phyloP scores from a whole-genome alignment of 371 early-diverging fungal genomes.

The Mortierella sp. region DNA sequence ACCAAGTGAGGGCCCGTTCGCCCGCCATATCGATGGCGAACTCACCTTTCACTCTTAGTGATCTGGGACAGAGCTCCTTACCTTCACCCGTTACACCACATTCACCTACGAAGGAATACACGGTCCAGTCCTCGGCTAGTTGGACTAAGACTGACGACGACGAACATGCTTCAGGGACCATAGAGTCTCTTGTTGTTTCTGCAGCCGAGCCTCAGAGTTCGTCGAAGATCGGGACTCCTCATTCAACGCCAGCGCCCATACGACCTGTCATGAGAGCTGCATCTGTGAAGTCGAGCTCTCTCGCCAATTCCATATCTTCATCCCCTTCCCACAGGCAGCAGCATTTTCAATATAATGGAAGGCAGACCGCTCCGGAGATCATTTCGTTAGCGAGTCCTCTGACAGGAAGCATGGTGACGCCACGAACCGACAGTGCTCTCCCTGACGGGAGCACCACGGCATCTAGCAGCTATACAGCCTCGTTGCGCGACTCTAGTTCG shows the following conservation, averaged over 20 bases:
- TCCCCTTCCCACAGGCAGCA: constrained; percentile 1
- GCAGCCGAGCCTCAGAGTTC: neutral
- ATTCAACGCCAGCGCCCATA: no score
- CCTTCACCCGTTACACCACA: neutral
- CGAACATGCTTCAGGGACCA: neutral
- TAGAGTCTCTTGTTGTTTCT: neutral
- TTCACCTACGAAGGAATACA: neutral
- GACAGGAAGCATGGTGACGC: constrained; percentile 20
- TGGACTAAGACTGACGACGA: neutral
- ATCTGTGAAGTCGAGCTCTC: neutral
- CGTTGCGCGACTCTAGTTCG: neutral
- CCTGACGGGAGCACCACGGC: neutral
- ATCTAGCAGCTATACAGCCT: constrained; percentile 7
- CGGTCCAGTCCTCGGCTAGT: no score
- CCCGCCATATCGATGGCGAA: constrained; percentile 34
- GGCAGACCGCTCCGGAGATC: constrained; percentile 27
- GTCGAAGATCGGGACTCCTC: no score
- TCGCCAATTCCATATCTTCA: neutral
- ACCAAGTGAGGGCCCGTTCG: constrained; percentile 17
- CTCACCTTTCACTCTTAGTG: constrained; percentile 11
- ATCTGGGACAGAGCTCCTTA: constrained; percentile 2
- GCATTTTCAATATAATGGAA: constrained; percentile 5
- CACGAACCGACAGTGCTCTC: neutral
- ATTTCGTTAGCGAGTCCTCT: constrained; percentile 25
- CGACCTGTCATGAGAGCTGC: no score